Evolutionary conservation across 257 asterid species (phyloP), one percentile per base, ranked within the genome.

Genomic region (Sherardia arvensis): DNA sequence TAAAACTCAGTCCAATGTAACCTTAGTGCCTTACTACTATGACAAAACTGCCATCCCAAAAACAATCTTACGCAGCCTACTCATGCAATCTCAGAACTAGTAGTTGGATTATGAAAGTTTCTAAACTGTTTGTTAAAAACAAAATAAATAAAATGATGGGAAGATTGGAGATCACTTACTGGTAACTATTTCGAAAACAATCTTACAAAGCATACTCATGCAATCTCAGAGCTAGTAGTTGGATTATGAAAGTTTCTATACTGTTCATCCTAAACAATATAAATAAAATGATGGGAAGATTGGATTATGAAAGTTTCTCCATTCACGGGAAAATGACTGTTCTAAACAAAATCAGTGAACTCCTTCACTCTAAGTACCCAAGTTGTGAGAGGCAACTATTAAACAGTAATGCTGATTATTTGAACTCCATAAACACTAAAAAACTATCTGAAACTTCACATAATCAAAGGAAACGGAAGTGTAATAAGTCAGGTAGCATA

Each of bases 401-500:
- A 4, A n/a, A n/a, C 33, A 10, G 58, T 54, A 15, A 61, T 55
- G 28, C 18, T 23, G 55, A 53, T 22, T 8, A 14, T 17, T 12
- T 22, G n/a, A n/a, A n/a, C n/a, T n/a, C n/a, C n/a, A n/a, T 23
- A 2, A 8, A 61, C 20, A 62, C 3, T 33, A 48, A 28, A 11
- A 14, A 32, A 30, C 34, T 7, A 32, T 53, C 20, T 8, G 9
- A 26, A 51, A 51, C 40, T 15, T 64, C 48, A 28, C 14, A 15
- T 43, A 23, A 32, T 20, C 56, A n/a, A 8, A 57, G 26, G 65
- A 6, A 27, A 43, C 4, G 51, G 17, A 18, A 26, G 23, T 14
- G 11, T 17, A 25, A 56, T 40, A 21, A 61, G 27, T 48, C 45
- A 45, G 36, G 69, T 53, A 7, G 63, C 78, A 62, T 83, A 86